Conservation (phyloP, 805 yeast genomes). For the Metschnikowia gelsemii region DNA sequence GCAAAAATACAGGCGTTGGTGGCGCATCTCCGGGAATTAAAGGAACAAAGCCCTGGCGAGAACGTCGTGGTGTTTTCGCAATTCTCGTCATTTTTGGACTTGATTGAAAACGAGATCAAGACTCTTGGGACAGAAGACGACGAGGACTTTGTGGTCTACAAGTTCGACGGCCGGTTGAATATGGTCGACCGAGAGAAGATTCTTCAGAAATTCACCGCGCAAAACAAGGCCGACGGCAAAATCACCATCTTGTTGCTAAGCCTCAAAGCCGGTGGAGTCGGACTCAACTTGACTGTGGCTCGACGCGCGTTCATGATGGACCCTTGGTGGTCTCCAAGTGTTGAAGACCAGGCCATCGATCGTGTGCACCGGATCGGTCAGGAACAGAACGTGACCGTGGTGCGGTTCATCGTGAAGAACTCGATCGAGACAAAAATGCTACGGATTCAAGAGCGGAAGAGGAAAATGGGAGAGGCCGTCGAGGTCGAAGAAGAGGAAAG, state of each 20-base stretch:
- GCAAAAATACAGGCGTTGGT: slow-evolving; percentile 72
- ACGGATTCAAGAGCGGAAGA: slow-evolving; percentile 79
- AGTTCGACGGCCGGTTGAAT: slow-evolving; percentile 81
- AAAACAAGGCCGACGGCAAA: slow-evolving; percentile 28
- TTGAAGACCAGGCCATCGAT: slow-evolving; percentile 89
- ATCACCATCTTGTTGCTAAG: slow-evolving; percentile 63
- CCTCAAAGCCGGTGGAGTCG: slow-evolving; percentile 93
- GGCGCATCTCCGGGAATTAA: slow-evolving; percentile 53
- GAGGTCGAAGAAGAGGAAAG: slow-evolving; percentile 75
- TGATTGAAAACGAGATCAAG: slow-evolving; percentile 61
- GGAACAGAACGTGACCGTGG: slow-evolving; percentile 63
- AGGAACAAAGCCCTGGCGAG: slow-evolving; percentile 58
- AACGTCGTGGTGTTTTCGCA: slow-evolving; percentile 90
- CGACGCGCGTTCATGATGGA: slow-evolving; percentile 87
- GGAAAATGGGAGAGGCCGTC: slow-evolving; percentile 76
- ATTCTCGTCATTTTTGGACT: slow-evolving; percentile 77
- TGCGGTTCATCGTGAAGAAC: slow-evolving; percentile 76
- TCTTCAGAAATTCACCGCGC: slow-evolving; percentile 51
- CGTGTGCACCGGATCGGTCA: slow-evolving; percentile 92
- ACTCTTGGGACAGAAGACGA: slow-evolving; percentile 29
- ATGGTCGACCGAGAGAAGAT: slow-evolving; percentile 64
- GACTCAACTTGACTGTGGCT: slow-evolving; percentile 82
- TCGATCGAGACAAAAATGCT: slow-evolving; percentile 89
- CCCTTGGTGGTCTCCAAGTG: slow-evolving; percentile 96
- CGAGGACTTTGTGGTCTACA: slow-evolving; percentile 51